Evolutionary conservation across 2,329 filamentous ascomycete genomes (phyloP).

Genomic region (Trichoderma aggressivum): DNA sequence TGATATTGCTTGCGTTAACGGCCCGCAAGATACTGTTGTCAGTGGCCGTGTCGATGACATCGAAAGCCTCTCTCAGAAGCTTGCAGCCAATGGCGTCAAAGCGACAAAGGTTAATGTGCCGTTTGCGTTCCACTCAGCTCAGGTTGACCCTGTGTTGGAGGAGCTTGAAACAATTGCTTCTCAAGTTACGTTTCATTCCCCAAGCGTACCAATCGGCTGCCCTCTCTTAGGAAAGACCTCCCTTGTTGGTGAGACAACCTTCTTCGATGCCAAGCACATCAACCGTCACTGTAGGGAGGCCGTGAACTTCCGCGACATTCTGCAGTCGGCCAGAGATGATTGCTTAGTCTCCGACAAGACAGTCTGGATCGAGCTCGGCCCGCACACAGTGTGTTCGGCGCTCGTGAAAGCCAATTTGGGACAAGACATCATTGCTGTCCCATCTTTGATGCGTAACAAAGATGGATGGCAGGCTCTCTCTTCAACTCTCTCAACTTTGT

Average conservation of each 20-base stretch:
- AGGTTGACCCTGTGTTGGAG: slow-evolving; percentile 54
- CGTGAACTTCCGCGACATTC: background rate
- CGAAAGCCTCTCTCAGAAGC: slow-evolving; percentile 40
- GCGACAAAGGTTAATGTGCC: slow-evolving; percentile 47
- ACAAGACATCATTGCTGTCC: background rate
- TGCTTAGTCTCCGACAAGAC: slow-evolving; percentile 1
- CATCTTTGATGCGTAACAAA: slow-evolving; percentile 4
- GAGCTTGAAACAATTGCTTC: slow-evolving; percentile 51
- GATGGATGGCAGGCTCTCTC: slow-evolving; percentile 8
- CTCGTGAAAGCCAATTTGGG: slow-evolving; percentile 7
- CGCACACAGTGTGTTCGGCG: background rate
- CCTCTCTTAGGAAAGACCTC: slow-evolving; percentile 50
- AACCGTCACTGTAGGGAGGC: slow-evolving; percentile 9
- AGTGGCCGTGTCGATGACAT: slow-evolving; percentile 43
- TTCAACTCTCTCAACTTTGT: slow-evolving; percentile 1
- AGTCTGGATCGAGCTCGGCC: background rate
- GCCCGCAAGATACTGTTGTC: slow-evolving; percentile 72
- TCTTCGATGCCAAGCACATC: slow-evolving; percentile 6
- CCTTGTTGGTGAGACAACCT: slow-evolving; percentile 43
- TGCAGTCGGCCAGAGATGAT: background rate
- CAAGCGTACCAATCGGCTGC: slow-evolving; percentile 59
- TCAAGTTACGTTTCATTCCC: slow-evolving; percentile 39
- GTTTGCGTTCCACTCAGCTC: slow-evolving; percentile 53
- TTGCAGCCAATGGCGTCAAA: slow-evolving; percentile 37
- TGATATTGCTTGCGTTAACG: slow-evolving; percentile 70